A percentile compares a stretch with the other conserved stretches of the same genome.
Evolutionary conservation across 192 early-diverging fungal species (phyloP).

Genomic region (Coemansia javaensis): DNA sequence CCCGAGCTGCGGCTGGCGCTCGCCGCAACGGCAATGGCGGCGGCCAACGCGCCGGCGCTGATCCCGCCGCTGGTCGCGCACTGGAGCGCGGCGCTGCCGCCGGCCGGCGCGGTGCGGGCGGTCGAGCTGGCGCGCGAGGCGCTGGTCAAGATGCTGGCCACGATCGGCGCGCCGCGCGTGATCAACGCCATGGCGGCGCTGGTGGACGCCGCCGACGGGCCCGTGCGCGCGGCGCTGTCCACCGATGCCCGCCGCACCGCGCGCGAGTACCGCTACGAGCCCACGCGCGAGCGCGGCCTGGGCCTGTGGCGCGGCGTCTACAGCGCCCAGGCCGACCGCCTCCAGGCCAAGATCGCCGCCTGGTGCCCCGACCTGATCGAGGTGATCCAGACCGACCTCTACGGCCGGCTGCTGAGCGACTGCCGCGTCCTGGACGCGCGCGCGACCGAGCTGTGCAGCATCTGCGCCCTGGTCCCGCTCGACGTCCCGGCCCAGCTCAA

Average conservation of each 20-base stretch:
- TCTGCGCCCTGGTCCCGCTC: slow-evolving; percentile 21
- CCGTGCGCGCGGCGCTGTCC: not conserved
- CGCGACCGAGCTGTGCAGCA: slow-evolving; percentile 33
- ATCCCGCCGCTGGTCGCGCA: not conserved
- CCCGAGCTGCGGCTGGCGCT: slow-evolving; percentile 9
- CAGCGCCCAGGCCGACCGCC: slow-evolving; percentile 27
- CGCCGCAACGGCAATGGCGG: slow-evolving; percentile 20
- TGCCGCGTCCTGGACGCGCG: slow-evolving; percentile 16
- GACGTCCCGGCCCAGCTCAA: slow-evolving; percentile 37
- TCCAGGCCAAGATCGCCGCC: slow-evolving; percentile 18
- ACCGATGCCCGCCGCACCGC: too few relatives aligned
- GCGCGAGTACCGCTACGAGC: slow-evolving; percentile 16
- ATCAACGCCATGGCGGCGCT: slow-evolving; percentile 27
- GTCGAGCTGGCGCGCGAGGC: slow-evolving; percentile 11
- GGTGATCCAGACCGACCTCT: slow-evolving; percentile 39
- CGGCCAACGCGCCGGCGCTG: slow-evolving; percentile 2
- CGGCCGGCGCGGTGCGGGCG: not conserved
- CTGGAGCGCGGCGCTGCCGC: not conserved
- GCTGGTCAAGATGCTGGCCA: slow-evolving; percentile 13
- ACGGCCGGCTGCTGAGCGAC: slow-evolving; percentile 34
- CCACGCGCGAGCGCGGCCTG: slow-evolving; percentile 12
- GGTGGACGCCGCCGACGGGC: slow-evolving; percentile 9
- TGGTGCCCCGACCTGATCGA: slow-evolving; percentile 38
- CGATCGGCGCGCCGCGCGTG: slow-evolving; percentile 11
- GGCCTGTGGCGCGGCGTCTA: slow-evolving; percentile 28